Conservation (phyloP, 169 alveolate species). For the Miamiensis avidus region DNA sequence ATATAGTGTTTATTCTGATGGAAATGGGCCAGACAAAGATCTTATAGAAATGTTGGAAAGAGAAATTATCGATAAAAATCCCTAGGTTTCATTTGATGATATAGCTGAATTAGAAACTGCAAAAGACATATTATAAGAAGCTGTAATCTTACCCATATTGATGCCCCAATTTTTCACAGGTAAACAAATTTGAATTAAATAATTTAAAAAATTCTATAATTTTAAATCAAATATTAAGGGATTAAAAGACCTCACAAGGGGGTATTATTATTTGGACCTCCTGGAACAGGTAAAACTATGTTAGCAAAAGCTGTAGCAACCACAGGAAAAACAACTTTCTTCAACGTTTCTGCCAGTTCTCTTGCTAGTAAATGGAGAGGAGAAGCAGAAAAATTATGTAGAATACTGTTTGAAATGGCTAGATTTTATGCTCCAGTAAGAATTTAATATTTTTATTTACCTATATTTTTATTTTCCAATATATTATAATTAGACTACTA, state of each 20-base stretch:
- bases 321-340: constrained; percentile 81
- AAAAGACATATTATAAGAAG: constrained; percentile 77
- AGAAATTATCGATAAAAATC: constrained; percentile 80
- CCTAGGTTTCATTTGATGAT: constrained; percentile 78
- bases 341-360: constrained; percentile 77
- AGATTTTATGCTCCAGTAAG: constrained; percentile 84
- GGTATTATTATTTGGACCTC: constrained; percentile 83
- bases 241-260: constrained; percentile 84
- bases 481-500: constrained; percentile 47
- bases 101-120: constrained; percentile 84
- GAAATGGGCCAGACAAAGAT: constrained; percentile 85
- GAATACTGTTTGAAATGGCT: constrained; percentile 91
- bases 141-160: constrained; percentile 80
- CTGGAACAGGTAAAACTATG: constrained; percentile 89
- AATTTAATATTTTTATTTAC: too few species aligned
- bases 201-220: too few species aligned
- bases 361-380: constrained; percentile 87
- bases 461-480: too few species aligned
- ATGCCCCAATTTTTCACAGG: constrained; percentile 74
- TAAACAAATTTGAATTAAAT: too few species aligned
- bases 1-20: constrained; percentile 75
- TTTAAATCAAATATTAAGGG: too few species aligned
- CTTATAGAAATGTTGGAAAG: constrained; percentile 81
- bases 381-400: constrained; percentile 85
- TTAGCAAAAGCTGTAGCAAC: constrained; percentile 87